Conservation (phyloP, 768 basidiomycete genomes). For the Lyophyllum shimeji region DNA sequence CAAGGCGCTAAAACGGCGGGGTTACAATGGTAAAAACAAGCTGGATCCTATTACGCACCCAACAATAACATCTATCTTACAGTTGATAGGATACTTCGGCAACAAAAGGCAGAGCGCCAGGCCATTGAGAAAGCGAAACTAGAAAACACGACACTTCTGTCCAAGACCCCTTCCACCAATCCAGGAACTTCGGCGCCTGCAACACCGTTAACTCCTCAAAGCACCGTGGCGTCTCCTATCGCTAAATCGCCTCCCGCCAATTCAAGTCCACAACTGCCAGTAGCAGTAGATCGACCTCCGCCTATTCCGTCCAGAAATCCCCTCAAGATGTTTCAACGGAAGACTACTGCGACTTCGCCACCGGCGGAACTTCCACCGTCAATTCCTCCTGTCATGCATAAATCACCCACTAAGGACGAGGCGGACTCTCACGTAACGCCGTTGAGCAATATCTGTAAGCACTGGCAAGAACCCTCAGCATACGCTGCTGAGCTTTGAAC, state of each 20-base stretch:
- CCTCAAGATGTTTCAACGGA: slow-evolving; percentile 6
- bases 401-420: slow-evolving; percentile 13
- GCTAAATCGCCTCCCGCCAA: slow-evolving; percentile 8
- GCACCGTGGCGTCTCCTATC: not conserved
- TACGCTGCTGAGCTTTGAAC: slow-evolving; percentile 12
- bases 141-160: slow-evolving; percentile 28
- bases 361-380: slow-evolving; percentile 13
- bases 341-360: slow-evolving; percentile 4
- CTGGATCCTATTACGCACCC: not conserved
- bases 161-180: slow-evolving; percentile 18
- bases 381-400: slow-evolving; percentile 10
- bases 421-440: slow-evolving; percentile 31
- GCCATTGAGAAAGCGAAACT: slow-evolving; percentile 47
- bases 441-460: slow-evolving; percentile 43
- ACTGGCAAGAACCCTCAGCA: not conserved
- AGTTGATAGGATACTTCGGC: slow-evolving; percentile 91
- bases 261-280: slow-evolving; percentile 1
- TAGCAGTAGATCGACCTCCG: not conserved
- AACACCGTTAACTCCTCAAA: slow-evolving; percentile 12
- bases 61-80: not conserved
- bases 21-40: slow-evolving; percentile 67
- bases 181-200: not conserved
- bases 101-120: slow-evolving; percentile 69
- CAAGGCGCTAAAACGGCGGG: slow-evolving; percentile 74
- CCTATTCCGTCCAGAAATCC: slow-evolving; percentile 12